phyloP scores from a whole-genome alignment of 192 early-diverging fungal species.

The Coemansia sp. region DNA sequence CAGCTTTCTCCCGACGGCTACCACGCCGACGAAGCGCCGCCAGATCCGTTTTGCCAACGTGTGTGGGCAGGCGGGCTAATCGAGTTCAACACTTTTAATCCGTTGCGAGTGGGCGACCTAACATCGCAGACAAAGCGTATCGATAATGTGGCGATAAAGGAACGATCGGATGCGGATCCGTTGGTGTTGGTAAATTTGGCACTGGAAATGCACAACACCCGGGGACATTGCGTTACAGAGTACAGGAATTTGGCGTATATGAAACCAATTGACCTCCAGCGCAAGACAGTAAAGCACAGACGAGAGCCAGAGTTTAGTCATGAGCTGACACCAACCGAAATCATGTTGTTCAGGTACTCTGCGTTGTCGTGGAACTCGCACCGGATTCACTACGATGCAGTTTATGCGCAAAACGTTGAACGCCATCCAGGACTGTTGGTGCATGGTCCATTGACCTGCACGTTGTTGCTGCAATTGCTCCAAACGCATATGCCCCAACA shows the following conservation, averaged over 20 bases:
- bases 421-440: constrained; percentile 70
- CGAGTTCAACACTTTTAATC: constrained; percentile 59
- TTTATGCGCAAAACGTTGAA: constrained; percentile 68
- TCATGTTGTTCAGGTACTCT: constrained; percentile 83
- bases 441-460: constrained; percentile 79
- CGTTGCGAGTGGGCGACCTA: constrained; percentile 63
- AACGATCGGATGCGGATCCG: constrained; percentile 52
- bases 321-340: constrained; percentile 60
- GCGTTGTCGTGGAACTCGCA: constrained; percentile 90
- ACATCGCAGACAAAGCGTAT: constrained; percentile 62
- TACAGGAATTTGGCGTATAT: constrained; percentile 69
- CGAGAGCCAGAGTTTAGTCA: constrained; percentile 63
- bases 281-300: constrained; percentile 43
- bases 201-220: constrained; percentile 61
- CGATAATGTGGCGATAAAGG: constrained; percentile 58
- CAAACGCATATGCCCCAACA: constrained; percentile 49
- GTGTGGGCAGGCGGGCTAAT: constrained; percentile 89
- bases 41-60: constrained; percentile 68
- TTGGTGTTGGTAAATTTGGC: constrained; percentile 71
- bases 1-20: constrained; percentile 82
- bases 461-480: constrained; percentile 69
- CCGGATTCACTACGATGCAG: constrained; percentile 82
- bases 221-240: constrained; percentile 65
- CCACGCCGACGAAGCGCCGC: constrained; percentile 72
- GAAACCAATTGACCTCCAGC: constrained; percentile 29